phyloP scores from a whole-genome alignment of 2,329 filamentous ascomycete species.

The Neofusicoccum laricinum region DNA sequence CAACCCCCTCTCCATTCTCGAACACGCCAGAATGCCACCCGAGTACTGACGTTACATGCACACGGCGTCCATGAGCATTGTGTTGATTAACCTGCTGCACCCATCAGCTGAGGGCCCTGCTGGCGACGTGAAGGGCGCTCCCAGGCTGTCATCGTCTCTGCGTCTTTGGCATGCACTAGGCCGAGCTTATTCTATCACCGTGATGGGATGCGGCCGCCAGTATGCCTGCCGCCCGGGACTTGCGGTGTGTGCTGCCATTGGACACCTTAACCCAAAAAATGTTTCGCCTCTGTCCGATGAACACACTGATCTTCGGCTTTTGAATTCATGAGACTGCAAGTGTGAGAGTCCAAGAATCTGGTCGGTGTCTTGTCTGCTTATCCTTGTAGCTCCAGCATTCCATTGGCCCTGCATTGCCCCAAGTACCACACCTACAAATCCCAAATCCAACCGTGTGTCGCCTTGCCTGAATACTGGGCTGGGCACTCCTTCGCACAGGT shows the following conservation, averaged over 20 bases:
- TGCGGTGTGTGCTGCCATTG: background rate
- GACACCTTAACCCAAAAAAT: background rate
- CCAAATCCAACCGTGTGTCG: background rate
- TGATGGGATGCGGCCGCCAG: background rate
- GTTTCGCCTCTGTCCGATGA: background rate
- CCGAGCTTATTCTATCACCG: background rate
- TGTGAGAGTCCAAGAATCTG: background rate
- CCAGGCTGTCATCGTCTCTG: background rate
- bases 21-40: background rate
- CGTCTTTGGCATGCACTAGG: background rate
- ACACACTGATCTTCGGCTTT: background rate
- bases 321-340: constrained; percentile 1
- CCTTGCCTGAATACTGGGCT: constrained; percentile 1
- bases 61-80: background rate
- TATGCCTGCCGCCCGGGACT: background rate
- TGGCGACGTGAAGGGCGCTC: background rate
- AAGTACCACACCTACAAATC: background rate
- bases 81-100: background rate
- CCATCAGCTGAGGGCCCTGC: background rate
- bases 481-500: background rate
- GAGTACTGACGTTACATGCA: background rate
- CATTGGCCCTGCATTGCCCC: background rate
- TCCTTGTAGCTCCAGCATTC: background rate
- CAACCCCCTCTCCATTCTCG: background rate
- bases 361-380: background rate